Evolutionary conservation across 495 filamentous ascomycete genomes (phyloP).

Genomic region (Hyaloscypha variabilis): DNA sequence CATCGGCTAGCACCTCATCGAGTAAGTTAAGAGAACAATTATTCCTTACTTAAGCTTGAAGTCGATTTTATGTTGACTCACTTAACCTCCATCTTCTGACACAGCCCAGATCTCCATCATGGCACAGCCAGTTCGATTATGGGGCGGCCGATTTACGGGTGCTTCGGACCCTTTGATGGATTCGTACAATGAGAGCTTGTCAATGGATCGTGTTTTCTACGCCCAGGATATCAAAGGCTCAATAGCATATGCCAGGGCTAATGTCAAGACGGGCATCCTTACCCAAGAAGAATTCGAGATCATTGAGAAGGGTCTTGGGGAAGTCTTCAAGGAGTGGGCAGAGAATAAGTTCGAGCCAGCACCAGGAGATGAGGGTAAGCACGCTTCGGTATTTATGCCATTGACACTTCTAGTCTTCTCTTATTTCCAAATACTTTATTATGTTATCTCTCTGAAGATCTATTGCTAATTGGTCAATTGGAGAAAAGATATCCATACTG

Average conservation of each 20-base stretch:
- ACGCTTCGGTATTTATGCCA: slow-evolving; percentile 31
- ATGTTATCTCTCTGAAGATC: slow-evolving; percentile 25
- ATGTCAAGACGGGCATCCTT: slow-evolving; percentile 75
- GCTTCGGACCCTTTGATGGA: slow-evolving; percentile 87
- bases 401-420: slow-evolving; percentile 8
- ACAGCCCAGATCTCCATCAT: slow-evolving; percentile 13
- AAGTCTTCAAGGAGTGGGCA: slow-evolving; percentile 78
- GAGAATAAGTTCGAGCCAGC: slow-evolving; percentile 59
- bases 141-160: slow-evolving; percentile 84
- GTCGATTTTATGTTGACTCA: not conserved
- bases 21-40: too few species aligned
- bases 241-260: slow-evolving; percentile 87
- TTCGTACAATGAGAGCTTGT: slow-evolving; percentile 84
- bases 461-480: too few species aligned
- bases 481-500: slow-evolving; percentile 70
- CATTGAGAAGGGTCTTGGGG: slow-evolving; percentile 73
- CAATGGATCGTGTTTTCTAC: slow-evolving; percentile 83
- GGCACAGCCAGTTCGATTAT: slow-evolving; percentile 56
- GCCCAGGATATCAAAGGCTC: slow-evolving; percentile 84
- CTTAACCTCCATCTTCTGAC: not conserved
- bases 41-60: too few species aligned
- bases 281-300: slow-evolving; percentile 72
- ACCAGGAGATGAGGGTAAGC: slow-evolving; percentile 57
- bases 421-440: too few species aligned
- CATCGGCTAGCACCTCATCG: too few species aligned